These are phyloP conservation scores for Myxozyma vanderwaltii DNA, from an alignment of 805 yeast species.

Conservation along the genomic window DNA sequence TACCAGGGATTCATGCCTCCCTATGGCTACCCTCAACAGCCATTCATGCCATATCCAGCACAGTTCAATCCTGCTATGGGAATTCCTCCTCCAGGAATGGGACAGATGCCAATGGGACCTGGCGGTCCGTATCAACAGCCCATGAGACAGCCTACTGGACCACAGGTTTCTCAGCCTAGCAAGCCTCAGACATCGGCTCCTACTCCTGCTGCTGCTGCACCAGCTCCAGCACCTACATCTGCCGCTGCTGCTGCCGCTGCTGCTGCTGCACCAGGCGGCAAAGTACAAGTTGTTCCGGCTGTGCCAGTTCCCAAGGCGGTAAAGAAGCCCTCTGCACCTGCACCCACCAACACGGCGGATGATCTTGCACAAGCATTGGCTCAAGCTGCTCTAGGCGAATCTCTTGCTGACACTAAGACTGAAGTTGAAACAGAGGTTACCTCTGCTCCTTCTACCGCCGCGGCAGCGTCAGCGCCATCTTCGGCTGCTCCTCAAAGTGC, in stretches of 20 bases:
- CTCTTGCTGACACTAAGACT: conserved; percentile 33
- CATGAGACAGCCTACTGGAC: conserved; percentile 27
- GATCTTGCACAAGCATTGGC: conserved; percentile 28
- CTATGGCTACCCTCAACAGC: conserved; percentile 28
- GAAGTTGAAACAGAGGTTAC: conserved; percentile 10
- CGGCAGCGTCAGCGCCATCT: not conserved
- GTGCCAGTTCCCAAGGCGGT: conserved; percentile 30
- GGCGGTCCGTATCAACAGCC: conserved; percentile 20
- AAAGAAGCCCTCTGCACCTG: conserved; percentile 24
- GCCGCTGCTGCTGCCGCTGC: conserved; percentile 12
- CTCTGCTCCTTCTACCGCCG: conserved; percentile 12
- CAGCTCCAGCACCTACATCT: conserved; percentile 15
- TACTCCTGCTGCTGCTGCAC: conserved; percentile 1
- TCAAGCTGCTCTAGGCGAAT: conserved; percentile 8
- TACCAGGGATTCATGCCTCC: conserved; percentile 23
- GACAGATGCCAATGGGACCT: conserved; percentile 20
- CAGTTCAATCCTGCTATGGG: conserved; percentile 32
- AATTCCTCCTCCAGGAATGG: conserved; percentile 20
- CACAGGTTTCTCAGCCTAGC: conserved; percentile 1
- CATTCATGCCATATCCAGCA: conserved; percentile 34
- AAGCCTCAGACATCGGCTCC: conserved; percentile 3
- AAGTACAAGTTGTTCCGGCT: conserved; percentile 26
- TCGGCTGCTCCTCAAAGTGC: not conserved
- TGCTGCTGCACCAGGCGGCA: conserved; percentile 13
- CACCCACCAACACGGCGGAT: conserved; percentile 27